Evolutionary conservation across 1,284 basidiomycete genomes (phyloP).

Genomic region (Waitea zeae): DNA sequence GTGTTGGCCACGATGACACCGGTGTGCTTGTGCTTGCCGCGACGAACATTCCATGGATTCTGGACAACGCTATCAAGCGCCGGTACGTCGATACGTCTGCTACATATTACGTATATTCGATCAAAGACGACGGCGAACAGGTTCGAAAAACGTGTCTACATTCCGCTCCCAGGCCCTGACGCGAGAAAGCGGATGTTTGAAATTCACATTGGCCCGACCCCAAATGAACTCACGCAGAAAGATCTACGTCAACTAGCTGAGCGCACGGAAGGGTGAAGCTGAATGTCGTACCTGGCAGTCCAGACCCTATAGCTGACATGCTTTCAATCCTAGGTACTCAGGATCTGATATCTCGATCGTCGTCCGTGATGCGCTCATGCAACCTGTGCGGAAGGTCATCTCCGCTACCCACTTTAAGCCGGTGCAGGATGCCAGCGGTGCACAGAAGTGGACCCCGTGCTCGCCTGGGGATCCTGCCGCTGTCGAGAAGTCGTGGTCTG

Average conservation of each 20-base stretch:
- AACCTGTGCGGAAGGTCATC: conserved; percentile 93
- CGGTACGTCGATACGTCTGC: conserved; percentile 27
- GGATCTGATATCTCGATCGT: conserved; percentile 94
- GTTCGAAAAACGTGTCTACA: conserved; percentile 97
- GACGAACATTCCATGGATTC: conserved; percentile 95
- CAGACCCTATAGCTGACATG: conserved; percentile 1
- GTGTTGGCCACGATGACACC: conserved; percentile 93
- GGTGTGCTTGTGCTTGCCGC: conserved; percentile 98
- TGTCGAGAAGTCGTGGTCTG: conserved; percentile 86
- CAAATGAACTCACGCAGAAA: conserved; percentile 63
- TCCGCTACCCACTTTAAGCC: conserved; percentile 90
- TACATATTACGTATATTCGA: no score
- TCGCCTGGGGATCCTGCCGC: conserved; percentile 85
- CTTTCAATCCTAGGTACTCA: conserved; percentile 43
- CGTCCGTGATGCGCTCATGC: conserved; percentile 96
- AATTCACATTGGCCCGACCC: conserved; percentile 88
- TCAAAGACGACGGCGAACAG: no score
- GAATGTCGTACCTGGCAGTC: conserved; percentile 1
- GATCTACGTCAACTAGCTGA: conserved; percentile 78
- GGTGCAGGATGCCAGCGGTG: conserved; percentile 17
- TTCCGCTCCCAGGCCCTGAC: conserved; percentile 87
- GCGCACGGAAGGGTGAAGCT: conserved; percentile 65
- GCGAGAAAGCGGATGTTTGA: conserved; percentile 95
- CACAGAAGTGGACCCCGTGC: conserved; percentile 73
- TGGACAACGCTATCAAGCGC: conserved; percentile 96